Conservation (phyloP, 2,329 filamentous ascomycete species). For the Talaromyces islandicus region DNA sequence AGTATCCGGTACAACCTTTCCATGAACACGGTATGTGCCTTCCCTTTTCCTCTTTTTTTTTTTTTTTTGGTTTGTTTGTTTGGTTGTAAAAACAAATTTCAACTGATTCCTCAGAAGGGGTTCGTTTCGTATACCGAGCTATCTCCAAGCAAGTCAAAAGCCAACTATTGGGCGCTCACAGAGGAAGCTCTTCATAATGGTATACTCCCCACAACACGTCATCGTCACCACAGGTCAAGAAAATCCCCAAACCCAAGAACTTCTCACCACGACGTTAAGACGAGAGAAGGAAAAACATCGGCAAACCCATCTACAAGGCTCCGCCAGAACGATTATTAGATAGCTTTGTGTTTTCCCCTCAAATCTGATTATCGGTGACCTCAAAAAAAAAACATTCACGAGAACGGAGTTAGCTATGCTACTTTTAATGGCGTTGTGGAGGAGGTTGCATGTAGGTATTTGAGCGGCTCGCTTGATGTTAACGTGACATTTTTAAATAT, state of each 20-base stretch:
- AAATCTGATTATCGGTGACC: no score
- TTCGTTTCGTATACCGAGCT: conserved; percentile 13
- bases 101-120: conserved; percentile 13
- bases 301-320: neutral
- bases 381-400: no score
- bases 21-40: conserved; percentile 83
- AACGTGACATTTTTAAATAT: no score
- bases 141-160: conserved; percentile 4
- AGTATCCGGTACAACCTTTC: conserved; percentile 93
- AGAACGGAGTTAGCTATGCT: no score
- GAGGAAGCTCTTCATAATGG: conserved; percentile 8
- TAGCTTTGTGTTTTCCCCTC: neutral
- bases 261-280: neutral
- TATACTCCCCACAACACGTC: conserved; percentile 7
- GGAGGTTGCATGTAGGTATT: no score
- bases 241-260: neutral
- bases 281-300: neutral
- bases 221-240: neutral
- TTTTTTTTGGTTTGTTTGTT: no score
- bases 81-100: neutral
- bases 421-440: no score
- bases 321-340: conserved; percentile 7
- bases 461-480: no score
- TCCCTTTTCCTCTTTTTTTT: neutral
- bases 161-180: conserved; percentile 8